Evolutionary conservation across 257 asterid genomes (phyloP), one percentile per base, ranked within the genome.

Genomic region (Mitragyna speciosa): DNA sequence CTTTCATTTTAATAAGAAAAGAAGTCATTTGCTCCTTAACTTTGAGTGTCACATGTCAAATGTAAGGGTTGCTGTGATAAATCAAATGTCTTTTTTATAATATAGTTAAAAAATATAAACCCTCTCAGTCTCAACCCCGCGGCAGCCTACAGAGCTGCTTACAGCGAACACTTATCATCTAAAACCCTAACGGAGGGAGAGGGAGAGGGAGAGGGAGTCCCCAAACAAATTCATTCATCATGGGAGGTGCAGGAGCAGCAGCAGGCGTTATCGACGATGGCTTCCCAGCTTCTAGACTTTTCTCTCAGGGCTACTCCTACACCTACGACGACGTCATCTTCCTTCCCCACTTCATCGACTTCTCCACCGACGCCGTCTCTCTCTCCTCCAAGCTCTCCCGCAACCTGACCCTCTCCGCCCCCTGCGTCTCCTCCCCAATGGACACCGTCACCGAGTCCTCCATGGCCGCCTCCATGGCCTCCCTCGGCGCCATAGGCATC

Each of bases 401-500:
- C 74, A 87, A 84, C 69, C 78, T 95, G 17, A 69, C 87, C 9
- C 90, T 95, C 7, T 89, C 98, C n/a, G 85, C 89, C 15, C 98
- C 99, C 0, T 95, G 97, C 80, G 94, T 95, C 30, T 85, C 99
- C 61, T 95, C 99, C 22, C 99, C 99, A 0, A 93, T 95, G 99
- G 99, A 95, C 79, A 95, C 99, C 31, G 98, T 93, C 49, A 89
- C 97, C 0, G 99, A 95, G 70, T 82, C 97, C 49, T 90, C 95
- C 58, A 95, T 95, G 99, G 95, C 99, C 8, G 85, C 90, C 1
- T 92, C 95, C 76, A 95, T 93, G 99, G 95, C 99, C 58, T 87
- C 97, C 12, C 87, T 95, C 0, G 98, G 99, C 3, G 99, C 82
- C 19, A 83, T 95, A 31, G 94, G 94, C 24, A 81, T 95, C 45